A percentile compares a stretch with the other conserved stretches of the same genome.
These are phyloP conservation scores for Amanita pallidorosea DNA, from an alignment of 768 basidiomycete species.

Conservation along the genomic window DNA sequence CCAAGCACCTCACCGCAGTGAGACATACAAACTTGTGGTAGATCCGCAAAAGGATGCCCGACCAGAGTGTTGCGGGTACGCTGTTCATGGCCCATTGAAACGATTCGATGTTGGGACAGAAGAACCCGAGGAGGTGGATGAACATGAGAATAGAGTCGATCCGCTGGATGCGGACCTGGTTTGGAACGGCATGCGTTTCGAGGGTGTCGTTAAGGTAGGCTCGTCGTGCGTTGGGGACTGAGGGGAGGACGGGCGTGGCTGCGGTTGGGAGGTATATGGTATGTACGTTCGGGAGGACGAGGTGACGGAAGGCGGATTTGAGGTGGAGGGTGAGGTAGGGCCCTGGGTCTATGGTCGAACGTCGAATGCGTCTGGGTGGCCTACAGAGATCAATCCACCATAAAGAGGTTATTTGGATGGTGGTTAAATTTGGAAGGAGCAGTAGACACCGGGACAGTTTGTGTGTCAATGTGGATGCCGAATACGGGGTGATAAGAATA, in stretches of 20 bases:
- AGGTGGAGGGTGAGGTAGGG: conserved; percentile 6
- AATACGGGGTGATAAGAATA: background rate
- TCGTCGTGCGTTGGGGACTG: background rate
- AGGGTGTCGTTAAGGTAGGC: background rate
- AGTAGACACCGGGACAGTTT: background rate
- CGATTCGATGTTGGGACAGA: background rate
- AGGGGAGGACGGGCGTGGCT: background rate
- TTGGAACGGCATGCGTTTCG: background rate
- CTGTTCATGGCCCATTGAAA: background rate
- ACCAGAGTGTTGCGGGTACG: background rate
- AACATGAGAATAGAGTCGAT: background rate
- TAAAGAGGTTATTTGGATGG: background rate
- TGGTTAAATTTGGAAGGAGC: background rate
- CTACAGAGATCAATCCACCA: background rate
- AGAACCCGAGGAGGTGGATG: background rate
- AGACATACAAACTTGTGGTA: background rate
- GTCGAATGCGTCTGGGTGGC: background rate
- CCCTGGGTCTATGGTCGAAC: background rate
- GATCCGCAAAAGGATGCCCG: background rate
- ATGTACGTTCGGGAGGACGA: background rate
- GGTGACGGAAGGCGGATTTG: background rate
- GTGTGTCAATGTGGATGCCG: background rate
- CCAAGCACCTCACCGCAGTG: too few species aligned
- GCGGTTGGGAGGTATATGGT: background rate
- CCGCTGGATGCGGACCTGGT: background rate